phyloP scores from a whole-genome alignment of 768 basidiomycete species.

The Clathrus columnatus region DNA sequence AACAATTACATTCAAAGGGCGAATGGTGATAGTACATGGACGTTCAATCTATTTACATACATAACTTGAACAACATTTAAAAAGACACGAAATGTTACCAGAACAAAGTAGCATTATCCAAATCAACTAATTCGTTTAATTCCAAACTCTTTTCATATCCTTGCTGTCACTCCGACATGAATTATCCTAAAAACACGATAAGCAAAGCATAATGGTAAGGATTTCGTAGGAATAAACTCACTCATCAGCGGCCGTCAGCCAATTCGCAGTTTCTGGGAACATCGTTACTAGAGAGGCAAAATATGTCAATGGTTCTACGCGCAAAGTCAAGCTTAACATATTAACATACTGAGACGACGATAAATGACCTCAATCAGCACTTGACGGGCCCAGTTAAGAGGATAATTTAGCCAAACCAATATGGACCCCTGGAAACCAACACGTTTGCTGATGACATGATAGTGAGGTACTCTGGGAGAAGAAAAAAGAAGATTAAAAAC shows the following conservation, averaged over 20 bases:
- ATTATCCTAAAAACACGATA: slow-evolving; percentile 33
- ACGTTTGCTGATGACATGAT: slow-evolving; percentile 40
- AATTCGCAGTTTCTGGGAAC: slow-evolving; percentile 56
- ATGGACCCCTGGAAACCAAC: slow-evolving; percentile 22
- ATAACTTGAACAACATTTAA: no score
- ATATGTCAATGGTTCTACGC: not conserved
- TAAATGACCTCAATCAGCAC: slow-evolving; percentile 58
- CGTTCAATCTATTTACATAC: no score
- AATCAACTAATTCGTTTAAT: no score
- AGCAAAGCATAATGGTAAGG: not conserved
- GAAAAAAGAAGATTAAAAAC: not conserved
- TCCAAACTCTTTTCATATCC: slow-evolving; percentile 29
- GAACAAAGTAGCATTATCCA: no score
- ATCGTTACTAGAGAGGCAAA: slow-evolving; percentile 37
- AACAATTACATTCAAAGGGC: no score
- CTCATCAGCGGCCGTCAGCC: slow-evolving; percentile 51
- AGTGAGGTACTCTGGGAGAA: slow-evolving; percentile 44
- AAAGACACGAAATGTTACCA: no score
- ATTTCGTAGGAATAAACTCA: slow-evolving; percentile 24
- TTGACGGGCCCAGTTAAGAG: slow-evolving; percentile 36
- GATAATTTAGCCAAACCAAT: slow-evolving; percentile 17
- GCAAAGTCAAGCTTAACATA: not conserved
- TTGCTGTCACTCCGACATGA: slow-evolving; percentile 48
- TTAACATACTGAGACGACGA: slow-evolving; percentile 41
- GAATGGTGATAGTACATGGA: no score